Evolutionary conservation across 2,329 filamentous ascomycete genomes (phyloP).

Genomic region (Diplodia corticola): DNA sequence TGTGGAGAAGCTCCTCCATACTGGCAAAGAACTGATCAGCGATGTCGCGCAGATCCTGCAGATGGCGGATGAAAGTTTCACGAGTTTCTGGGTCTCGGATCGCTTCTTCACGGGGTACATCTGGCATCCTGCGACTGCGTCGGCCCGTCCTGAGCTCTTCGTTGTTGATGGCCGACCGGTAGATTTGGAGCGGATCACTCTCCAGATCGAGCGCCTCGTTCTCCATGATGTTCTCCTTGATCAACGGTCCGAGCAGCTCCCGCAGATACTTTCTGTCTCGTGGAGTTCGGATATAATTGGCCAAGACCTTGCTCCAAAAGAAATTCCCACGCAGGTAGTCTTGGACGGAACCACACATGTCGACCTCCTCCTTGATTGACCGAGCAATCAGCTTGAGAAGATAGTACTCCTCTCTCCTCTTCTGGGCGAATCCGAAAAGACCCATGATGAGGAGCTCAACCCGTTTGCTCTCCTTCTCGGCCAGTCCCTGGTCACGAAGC

Average conservation of each 20-base stretch:
- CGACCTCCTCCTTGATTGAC: slow-evolving; percentile 83
- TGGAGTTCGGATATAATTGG: slow-evolving; percentile 86
- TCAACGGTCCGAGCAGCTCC: slow-evolving; percentile 78
- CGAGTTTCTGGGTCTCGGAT: slow-evolving; percentile 93
- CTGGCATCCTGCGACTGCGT: slow-evolving; percentile 75
- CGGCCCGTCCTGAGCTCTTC: slow-evolving; percentile 91
- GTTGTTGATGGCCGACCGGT: slow-evolving; percentile 92
- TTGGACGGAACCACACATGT: slow-evolving; percentile 69
- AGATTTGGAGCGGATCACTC: slow-evolving; percentile 96
- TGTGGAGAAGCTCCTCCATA: slow-evolving; percentile 78
- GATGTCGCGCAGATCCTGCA: slow-evolving; percentile 91
- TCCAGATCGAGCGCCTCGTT: slow-evolving; percentile 89
- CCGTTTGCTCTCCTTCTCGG: slow-evolving; percentile 90
- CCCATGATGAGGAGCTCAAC: slow-evolving; percentile 95
- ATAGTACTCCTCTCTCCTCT: slow-evolving; percentile 95
- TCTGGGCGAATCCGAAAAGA: slow-evolving; percentile 95
- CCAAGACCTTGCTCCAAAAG: slow-evolving; percentile 87
- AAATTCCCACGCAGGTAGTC: slow-evolving; percentile 88
- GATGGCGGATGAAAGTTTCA: slow-evolving; percentile 87
- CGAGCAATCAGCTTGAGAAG: slow-evolving; percentile 82
- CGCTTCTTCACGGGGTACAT: slow-evolving; percentile 88
- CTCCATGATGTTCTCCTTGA: slow-evolving; percentile 90
- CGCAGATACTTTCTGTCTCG: slow-evolving; percentile 90
- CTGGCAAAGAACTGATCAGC: slow-evolving; percentile 84
- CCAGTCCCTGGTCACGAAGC: slow-evolving; percentile 76